These are phyloP conservation scores for Boletus subparvulus DNA, from an alignment of 768 basidiomycete genomes.

Conservation along the genomic window DNA sequence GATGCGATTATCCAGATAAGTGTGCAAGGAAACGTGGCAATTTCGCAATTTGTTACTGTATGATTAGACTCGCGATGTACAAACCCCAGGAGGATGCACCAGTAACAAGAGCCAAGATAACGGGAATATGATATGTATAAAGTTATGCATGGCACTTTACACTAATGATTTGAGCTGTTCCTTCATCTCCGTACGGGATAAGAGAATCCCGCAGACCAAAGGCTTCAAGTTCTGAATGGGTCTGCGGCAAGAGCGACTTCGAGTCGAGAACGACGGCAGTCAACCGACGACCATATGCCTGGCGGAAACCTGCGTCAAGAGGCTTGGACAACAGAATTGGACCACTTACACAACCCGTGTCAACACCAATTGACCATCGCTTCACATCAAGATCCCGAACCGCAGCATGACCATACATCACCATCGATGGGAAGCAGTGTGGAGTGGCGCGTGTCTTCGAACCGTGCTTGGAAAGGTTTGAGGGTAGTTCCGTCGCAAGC, in stretches of 20 bases:
- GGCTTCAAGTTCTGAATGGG: slow-evolving; percentile 6
- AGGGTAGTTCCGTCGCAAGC: slow-evolving; percentile 9
- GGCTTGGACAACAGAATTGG: background rate
- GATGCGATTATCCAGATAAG: background rate
- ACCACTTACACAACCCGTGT: slow-evolving; percentile 77
- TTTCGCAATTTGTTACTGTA: background rate
- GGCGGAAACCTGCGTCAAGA: background rate
- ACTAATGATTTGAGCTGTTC: slow-evolving; percentile 49
- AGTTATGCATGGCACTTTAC: slow-evolving; percentile 42
- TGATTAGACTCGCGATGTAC: background rate
- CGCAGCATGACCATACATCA: slow-evolving; percentile 89
- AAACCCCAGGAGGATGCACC: background rate
- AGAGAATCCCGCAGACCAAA: slow-evolving; percentile 20
- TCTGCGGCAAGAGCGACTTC: slow-evolving; percentile 17
- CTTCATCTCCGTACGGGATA: slow-evolving; percentile 59
- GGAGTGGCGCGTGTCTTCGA: slow-evolving; percentile 29
- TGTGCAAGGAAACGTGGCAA: background rate
- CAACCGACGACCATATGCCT: slow-evolving; percentile 61
- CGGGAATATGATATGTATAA: background rate
- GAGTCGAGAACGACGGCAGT: slow-evolving; percentile 64
- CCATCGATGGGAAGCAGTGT: slow-evolving; percentile 69
- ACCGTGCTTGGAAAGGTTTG: background rate
- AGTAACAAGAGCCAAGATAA: background rate
- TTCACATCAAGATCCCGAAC: slow-evolving; percentile 76
- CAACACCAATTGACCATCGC: slow-evolving; percentile 82